phyloP scores from a whole-genome alignment of 257 asterid genomes.

The Salvia rosmarinus region DNA sequence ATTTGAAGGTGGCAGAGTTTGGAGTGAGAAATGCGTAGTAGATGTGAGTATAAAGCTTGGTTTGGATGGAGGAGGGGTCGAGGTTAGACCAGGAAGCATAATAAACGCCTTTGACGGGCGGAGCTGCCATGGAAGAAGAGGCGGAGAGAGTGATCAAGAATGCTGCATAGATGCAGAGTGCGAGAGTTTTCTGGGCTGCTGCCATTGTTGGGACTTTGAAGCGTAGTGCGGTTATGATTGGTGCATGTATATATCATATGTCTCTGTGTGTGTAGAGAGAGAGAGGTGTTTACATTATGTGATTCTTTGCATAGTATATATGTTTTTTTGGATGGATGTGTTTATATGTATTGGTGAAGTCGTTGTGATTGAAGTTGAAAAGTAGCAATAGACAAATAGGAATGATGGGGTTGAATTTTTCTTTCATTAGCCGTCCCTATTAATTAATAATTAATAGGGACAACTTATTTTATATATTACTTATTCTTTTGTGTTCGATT shows the following conservation, averaged over 20 bases:
- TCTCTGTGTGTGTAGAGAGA: background rate
- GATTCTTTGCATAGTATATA: conserved; percentile 14
- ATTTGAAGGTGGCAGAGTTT: conserved; percentile 47
- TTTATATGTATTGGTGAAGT: conserved; percentile 21
- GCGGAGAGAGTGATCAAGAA: conserved; percentile 29
- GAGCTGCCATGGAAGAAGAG: conserved; percentile 27
- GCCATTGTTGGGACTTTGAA: conserved; percentile 39
- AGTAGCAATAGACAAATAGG: background rate
- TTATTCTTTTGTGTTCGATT: too few relatives aligned
- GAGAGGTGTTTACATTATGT: background rate
- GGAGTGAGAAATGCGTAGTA: conserved; percentile 76
- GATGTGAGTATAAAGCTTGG: conserved; percentile 62
- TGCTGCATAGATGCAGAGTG: conserved; percentile 25
- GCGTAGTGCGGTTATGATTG: background rate
- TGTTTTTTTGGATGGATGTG: conserved; percentile 29
- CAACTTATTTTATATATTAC: too few relatives aligned
- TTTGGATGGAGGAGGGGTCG: conserved; percentile 59
- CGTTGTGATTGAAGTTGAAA: conserved; percentile 23
- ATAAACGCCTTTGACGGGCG: conserved; percentile 62
- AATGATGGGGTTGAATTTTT: conserved; percentile 19
- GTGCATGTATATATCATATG: background rate
- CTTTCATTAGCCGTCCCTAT: conserved; percentile 29
- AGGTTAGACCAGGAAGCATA: conserved; percentile 63
- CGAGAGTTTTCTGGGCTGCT: conserved; percentile 3
- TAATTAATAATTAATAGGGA: background rate